phyloP scores from a whole-genome alignment of 495 filamentous ascomycete genomes.

The Talaromyces proteolyticus region DNA sequence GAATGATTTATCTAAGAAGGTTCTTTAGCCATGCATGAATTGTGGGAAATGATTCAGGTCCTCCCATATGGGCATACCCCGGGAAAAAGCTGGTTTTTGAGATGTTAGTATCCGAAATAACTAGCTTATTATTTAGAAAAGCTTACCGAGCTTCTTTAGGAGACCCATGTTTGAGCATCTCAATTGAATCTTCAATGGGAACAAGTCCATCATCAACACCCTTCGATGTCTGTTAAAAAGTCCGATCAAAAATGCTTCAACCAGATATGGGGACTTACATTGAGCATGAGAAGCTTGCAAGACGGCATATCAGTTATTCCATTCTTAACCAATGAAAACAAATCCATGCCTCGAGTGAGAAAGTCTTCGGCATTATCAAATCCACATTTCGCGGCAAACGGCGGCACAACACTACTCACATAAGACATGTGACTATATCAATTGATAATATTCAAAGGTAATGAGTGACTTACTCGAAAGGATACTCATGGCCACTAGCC shows the following conservation, averaged over 20 bases:
- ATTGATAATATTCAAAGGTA: not conserved
- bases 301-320: not conserved
- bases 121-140: not conserved
- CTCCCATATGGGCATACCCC: not conserved
- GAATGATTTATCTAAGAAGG: not conserved
- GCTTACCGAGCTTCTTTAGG: not conserved
- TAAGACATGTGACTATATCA: not conserved
- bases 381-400: not conserved
- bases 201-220: not conserved
- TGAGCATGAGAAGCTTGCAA: not conserved
- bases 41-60: not conserved
- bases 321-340: not conserved
- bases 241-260: not conserved
- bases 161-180: not conserved
- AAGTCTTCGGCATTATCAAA: not conserved
- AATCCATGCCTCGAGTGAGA: not conserved
- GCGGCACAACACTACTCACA: not conserved
- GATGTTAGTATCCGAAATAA: not conserved
- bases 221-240: not conserved
- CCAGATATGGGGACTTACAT: not conserved
- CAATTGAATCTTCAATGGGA: not conserved
- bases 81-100: not conserved
- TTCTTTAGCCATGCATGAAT: not conserved
- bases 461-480: not conserved
- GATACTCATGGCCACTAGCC: not conserved